These are phyloP conservation scores for Skeletonema potamos DNA, from an alignment of 108 stramenopile species.

Conservation along the genomic window DNA sequence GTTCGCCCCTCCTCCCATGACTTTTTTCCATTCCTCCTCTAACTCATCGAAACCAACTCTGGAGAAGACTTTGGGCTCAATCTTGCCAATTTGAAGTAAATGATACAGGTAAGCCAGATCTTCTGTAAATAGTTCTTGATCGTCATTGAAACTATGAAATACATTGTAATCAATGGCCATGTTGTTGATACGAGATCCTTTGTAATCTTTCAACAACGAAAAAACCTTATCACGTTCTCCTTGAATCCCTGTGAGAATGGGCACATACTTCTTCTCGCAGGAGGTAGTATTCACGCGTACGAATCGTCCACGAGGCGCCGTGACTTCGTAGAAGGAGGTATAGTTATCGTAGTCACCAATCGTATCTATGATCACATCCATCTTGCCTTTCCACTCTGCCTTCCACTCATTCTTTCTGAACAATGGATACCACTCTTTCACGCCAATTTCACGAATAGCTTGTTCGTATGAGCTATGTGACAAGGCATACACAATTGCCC, in stretches of 20 bases:
- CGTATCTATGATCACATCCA: background rate
- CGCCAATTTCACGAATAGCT: background rate
- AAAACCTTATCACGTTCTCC: background rate
- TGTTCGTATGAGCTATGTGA: background rate
- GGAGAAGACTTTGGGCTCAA: constrained; percentile 61
- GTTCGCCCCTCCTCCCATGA: background rate
- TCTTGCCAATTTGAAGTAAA: constrained; percentile 47
- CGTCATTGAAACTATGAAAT: background rate
- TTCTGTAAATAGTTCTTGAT: background rate
- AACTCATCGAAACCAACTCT: constrained; percentile 58
- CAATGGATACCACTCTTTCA: background rate
- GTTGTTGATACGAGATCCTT: background rate
- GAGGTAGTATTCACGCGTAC: background rate
- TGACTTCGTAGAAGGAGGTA: background rate
- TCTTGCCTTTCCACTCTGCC: background rate
- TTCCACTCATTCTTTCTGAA: background rate
- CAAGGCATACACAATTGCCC: constrained; percentile 51
- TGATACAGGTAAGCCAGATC: background rate
- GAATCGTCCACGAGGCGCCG: background rate
- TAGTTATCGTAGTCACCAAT: background rate
- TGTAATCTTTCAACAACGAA: background rate
- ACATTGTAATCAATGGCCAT: background rate
- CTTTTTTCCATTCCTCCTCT: constrained; percentile 7
- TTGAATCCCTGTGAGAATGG: background rate
- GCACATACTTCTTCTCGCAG: background rate